Base-by-base conservation (phyloP, 1,284 basidiomycete species). In the Malassezia restricta region DNA sequence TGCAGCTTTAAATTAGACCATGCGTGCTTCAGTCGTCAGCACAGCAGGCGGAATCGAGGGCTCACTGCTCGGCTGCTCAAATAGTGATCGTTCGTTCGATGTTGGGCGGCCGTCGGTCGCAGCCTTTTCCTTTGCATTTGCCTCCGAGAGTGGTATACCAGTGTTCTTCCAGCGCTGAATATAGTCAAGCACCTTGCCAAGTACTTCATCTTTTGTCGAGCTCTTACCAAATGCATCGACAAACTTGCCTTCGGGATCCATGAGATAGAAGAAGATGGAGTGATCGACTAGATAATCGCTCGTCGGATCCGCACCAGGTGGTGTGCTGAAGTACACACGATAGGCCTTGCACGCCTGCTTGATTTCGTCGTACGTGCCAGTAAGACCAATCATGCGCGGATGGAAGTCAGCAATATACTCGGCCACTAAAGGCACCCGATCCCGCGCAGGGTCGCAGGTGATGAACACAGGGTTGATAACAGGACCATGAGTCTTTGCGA, bases 191-290 rank as follows among this genome's bases (percentile, higher is more conserved):
- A 79, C 76, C 71, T 80, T 81, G 27, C 60, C 63, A 8, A 74
- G 68, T 12, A 92, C 84, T 33, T 89, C 85, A 33, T 83, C 79
- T 5, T 81, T 78, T 0, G 79, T 80, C 48, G 80, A 83, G 48
- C 79, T 80, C 76, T 94, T 88, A 9, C 92, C 94, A 73, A 96
- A 96, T 3, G 94, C 92, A 66, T 98, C 91, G 2, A 96, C 88
- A 64, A 96, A 99, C 68, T 85, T 80, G 15, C 92, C 92, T 49
- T 69, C 68, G 1, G 94, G 92, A 71, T 96, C 90, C 90, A 99
- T 95, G 32, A 99, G 80, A 76, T 99, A 99, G 71, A 98, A 88
- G 74, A 91, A 96, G 73, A 95, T 95, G 47, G 84, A 75, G 59
- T 58, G 63, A 40, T 69, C 65, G 30, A 98, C 92, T 47, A 99